Evolutionary conservation across 2,329 filamentous ascomycete genomes (phyloP).

Genomic region (Hymenoscyphus repandus): DNA sequence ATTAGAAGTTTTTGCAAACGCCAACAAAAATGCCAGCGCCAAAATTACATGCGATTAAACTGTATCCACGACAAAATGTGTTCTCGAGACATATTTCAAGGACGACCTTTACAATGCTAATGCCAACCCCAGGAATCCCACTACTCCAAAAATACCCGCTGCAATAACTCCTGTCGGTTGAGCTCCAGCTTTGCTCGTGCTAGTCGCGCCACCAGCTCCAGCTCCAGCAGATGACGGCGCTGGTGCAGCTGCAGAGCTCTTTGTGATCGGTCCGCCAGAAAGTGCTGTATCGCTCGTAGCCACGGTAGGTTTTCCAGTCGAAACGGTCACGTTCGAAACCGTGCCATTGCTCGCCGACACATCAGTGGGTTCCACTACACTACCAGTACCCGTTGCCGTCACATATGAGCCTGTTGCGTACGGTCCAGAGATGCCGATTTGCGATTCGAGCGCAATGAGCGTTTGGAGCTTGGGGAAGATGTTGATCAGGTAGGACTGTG

Average conservation of each 20-base stretch:
- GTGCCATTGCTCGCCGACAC: neutral
- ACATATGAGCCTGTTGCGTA: too few relatives aligned
- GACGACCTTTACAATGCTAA: conserved; percentile 11
- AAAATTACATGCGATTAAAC: too few relatives aligned
- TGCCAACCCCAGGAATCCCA: conserved; percentile 15
- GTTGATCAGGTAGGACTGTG: conserved; percentile 4
- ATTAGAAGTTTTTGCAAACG: too few relatives aligned
- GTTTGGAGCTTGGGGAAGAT: neutral
- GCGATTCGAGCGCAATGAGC: conserved; percentile 3
- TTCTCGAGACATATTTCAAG: too few relatives aligned
- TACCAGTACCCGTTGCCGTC: neutral
- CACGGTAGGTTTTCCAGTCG: conserved; percentile 1
- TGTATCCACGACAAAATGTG: too few relatives aligned
- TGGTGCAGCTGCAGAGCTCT: neutral
- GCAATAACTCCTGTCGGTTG: conserved; percentile 10
- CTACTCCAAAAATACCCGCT: conserved; percentile 14
- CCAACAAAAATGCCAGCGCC: too few relatives aligned
- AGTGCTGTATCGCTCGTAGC: neutral
- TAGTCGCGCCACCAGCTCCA: neutral
- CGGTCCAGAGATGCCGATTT: neutral
- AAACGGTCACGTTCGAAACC: conserved; percentile 2
- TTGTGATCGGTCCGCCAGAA: neutral
- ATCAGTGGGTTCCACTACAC: neutral
- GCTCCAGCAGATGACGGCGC: neutral
- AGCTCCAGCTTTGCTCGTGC: conserved; percentile 7